A percentile compares a stretch with the other conserved stretches of the same genome.
Evolutionary conservation across 805 yeast species (phyloP).

Genomic region (Isabelozyma heimii): DNA sequence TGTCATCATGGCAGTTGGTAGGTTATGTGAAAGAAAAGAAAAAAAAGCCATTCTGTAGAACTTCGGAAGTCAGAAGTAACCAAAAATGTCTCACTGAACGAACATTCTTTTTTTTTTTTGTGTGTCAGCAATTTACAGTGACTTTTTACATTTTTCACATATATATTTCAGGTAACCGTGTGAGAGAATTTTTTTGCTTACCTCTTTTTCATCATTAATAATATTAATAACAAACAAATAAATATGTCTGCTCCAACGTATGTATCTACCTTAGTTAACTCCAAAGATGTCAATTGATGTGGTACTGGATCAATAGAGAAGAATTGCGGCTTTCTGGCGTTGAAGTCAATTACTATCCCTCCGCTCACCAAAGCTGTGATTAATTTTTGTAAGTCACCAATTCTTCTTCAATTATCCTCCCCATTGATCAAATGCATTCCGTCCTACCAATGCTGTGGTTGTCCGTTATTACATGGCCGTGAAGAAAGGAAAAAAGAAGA

Average conservation of each 20-base stretch:
- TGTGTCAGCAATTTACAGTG: not conserved
- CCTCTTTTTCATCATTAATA: slow-evolving; percentile 3
- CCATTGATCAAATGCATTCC: too few species aligned
- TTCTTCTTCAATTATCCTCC: not conserved
- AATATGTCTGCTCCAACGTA: slow-evolving; percentile 44
- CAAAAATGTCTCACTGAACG: too few species aligned
- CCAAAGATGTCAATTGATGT: not conserved
- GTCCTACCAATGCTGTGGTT: too few species aligned
- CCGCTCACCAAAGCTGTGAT: not conserved
- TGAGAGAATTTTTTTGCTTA: not conserved
- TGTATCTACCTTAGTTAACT: slow-evolving; percentile 14
- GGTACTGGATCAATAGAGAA: not conserved
- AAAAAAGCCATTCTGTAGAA: not conserved
- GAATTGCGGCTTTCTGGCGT: not conserved
- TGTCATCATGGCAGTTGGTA: too few species aligned
- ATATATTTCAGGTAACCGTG: not conserved
- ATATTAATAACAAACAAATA: slow-evolving; percentile 4
- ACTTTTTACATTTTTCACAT: not conserved
- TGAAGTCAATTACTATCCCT: not conserved
- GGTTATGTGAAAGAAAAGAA: not conserved
- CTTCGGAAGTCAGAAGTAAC: too few species aligned
- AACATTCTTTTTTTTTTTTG: too few species aligned
- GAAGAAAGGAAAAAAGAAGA: too few species aligned
- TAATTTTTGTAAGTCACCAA: not conserved
- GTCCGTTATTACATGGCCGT: too few species aligned